Conservation (phyloP, 371 early-diverging fungal genomes). For the Syncephalastrum contaminatum region DNA sequence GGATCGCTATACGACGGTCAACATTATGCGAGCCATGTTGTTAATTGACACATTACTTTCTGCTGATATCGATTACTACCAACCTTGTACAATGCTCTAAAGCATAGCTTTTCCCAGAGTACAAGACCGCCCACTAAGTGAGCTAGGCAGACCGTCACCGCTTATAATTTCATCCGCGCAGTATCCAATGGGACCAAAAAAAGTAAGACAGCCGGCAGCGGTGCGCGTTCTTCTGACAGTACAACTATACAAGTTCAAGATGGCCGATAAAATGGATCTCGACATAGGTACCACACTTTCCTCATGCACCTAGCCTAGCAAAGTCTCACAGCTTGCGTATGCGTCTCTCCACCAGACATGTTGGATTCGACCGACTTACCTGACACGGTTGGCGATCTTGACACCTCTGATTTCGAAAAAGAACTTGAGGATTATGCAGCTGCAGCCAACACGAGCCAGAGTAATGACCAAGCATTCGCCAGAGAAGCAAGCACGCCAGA, state of each 20-base stretch:
- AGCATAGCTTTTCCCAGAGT: no score
- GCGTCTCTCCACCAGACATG: conserved; percentile 2
- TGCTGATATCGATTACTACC: no score
- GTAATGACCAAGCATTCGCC: not conserved
- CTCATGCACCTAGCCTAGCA: not conserved
- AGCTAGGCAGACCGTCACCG: no score
- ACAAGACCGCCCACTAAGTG: no score
- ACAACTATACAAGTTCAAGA: not conserved
- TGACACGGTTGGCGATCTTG: not conserved
- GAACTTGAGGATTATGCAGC: not conserved
- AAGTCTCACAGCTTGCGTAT: conserved; percentile 2
- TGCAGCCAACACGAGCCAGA: conserved; percentile 1
- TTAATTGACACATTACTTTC: no score
- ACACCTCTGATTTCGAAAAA: conserved; percentile 1
- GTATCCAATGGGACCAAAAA: no score
- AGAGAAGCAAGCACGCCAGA: not conserved
- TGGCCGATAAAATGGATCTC: conserved; percentile 7
- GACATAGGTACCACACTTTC: conserved; percentile 2
- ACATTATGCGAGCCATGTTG: no score
- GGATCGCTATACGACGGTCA: no score
- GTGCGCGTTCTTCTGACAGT: no score
- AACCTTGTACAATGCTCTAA: no score
- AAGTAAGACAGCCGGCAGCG: no score
- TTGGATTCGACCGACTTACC: not conserved
- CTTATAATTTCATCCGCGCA: no score